Evolutionary conservation across 768 basidiomycete genomes (phyloP), one percentile per base, ranked within the genome.

Genomic region (Strobilomyces dryophilus): DNA sequence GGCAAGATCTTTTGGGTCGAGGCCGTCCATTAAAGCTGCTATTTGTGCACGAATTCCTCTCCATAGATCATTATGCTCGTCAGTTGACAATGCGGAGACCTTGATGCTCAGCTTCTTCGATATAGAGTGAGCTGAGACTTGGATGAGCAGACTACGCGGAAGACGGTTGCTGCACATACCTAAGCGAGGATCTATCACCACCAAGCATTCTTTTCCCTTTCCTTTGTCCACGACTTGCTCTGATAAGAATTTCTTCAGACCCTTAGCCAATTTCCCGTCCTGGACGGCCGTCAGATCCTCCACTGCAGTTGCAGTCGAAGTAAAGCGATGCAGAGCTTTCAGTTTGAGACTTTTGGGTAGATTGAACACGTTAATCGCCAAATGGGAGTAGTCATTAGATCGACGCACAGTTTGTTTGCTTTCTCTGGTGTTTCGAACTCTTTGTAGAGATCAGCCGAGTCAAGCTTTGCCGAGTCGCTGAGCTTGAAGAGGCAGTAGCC

Each of bases 401-500:
- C 42, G 37, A 76, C 92, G 68, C 70, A 97, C 95, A 97, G 75
- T 77, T 87, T 92, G 73, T 84, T 93, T 49, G 97, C 95, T 65
- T 77, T 80, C 73, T 95, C 93, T 40, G 95, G 92, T 45, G 84
- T 89, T 74, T 94, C 85, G 64, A 98, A 98, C 71, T 95, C 89
- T 74, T 88, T 85, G 82, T 87, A 90, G 45, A 98, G 72, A 72
- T 97, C 86, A 51, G 87, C 85, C 59, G 83, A 87, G 66, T 86
- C 82, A 49, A 95, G 75, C 76, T 95, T 97, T 51, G 88, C 89
- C 37, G 90, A 77, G 74, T 93, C 87, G 49, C 87, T 86, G 59
- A 95, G 80, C 73, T 97, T 97, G 85, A 99, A 98, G 49, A 99
- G 87, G 77, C 92, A 94, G 79, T 93, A 98, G 73, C 95, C 93